phyloP scores from a whole-genome alignment of 345 rosid genomes.

The Aquilaria malaccensis region DNA sequence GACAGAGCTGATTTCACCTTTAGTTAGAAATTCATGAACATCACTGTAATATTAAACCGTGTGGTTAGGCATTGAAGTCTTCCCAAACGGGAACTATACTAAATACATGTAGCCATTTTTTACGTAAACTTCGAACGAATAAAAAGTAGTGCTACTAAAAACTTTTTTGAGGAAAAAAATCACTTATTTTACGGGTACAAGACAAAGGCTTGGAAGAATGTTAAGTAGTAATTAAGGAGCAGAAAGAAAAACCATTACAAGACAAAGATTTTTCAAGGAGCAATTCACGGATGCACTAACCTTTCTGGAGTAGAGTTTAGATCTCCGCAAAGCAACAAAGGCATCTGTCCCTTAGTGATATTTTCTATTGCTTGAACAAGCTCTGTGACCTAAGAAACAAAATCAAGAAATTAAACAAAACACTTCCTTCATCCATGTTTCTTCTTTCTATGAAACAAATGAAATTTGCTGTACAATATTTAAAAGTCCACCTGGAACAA shows the following conservation, averaged over 20 bases:
- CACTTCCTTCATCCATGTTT: too few relatives aligned
- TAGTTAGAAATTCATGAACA: constrained; percentile 6
- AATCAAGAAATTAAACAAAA: background rate
- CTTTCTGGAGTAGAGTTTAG: constrained; percentile 33
- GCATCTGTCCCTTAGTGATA: constrained; percentile 25
- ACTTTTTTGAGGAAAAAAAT: background rate
- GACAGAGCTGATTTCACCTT: constrained; percentile 3
- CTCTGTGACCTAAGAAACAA: constrained; percentile 18
- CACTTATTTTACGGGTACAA: background rate
- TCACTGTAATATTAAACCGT: constrained; percentile 4
- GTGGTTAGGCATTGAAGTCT: background rate
- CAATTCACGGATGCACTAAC: constrained; percentile 12
- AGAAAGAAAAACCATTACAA: background rate
- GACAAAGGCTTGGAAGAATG: background rate
- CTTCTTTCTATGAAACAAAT: background rate
- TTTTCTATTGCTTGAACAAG: constrained; percentile 31
- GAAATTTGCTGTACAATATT: background rate
- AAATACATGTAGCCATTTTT: background rate
- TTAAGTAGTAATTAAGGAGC: background rate
- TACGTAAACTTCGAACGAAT: background rate
- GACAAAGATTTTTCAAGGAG: background rate
- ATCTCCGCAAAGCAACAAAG: constrained; percentile 34
- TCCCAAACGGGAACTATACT: background rate
- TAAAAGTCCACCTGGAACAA: constrained; percentile 14
- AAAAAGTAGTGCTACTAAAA: background rate